phyloP scores from a whole-genome alignment of 768 basidiomycete species.

The Pleurotus salmoneostramineus region DNA sequence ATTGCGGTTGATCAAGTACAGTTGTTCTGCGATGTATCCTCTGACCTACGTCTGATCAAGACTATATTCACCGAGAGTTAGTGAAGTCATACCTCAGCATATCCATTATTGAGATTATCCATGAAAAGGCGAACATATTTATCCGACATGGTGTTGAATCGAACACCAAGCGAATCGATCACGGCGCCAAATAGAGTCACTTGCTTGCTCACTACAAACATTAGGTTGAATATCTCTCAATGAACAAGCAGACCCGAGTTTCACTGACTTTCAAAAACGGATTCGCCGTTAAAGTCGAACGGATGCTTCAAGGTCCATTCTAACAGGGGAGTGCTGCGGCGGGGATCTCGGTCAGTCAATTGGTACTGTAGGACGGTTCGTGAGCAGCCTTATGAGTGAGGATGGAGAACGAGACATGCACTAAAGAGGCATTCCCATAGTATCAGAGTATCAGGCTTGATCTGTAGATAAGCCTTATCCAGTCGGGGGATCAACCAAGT shows the following conservation, averaged over 20 bases:
- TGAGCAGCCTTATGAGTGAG: slow-evolving; percentile 2
- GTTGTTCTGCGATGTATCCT: slow-evolving; percentile 59
- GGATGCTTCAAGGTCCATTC: slow-evolving; percentile 76
- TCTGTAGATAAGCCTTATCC: slow-evolving; percentile 61
- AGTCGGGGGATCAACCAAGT: slow-evolving; percentile 63
- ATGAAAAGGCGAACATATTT: slow-evolving; percentile 70
- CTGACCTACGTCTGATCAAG: slow-evolving; percentile 48
- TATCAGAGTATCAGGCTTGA: slow-evolving; percentile 80
- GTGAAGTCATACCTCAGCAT: slow-evolving; percentile 64
- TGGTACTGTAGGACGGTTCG: slow-evolving; percentile 30
- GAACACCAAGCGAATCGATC: slow-evolving; percentile 60
- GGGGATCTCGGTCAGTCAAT: slow-evolving; percentile 73
- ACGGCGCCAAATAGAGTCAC: slow-evolving; percentile 63
- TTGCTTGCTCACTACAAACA: slow-evolving; percentile 65
- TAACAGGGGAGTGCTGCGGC: slow-evolving; percentile 67
- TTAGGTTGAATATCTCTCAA: slow-evolving; percentile 6
- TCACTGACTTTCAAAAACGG: slow-evolving; percentile 77
- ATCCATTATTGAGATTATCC: slow-evolving; percentile 74
- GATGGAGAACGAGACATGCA: slow-evolving; percentile 26
- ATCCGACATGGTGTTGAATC: slow-evolving; percentile 65
- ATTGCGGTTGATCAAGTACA: slow-evolving; percentile 52
- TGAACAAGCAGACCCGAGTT: not conserved
- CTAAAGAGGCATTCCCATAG: slow-evolving; percentile 72
- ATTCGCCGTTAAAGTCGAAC: slow-evolving; percentile 80
- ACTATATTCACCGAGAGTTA: not conserved